Evolutionary conservation across 2,329 filamentous ascomycete species (phyloP), one percentile per base, ranked within the genome.

Genomic region (Aureobasidium namibiae): DNA sequence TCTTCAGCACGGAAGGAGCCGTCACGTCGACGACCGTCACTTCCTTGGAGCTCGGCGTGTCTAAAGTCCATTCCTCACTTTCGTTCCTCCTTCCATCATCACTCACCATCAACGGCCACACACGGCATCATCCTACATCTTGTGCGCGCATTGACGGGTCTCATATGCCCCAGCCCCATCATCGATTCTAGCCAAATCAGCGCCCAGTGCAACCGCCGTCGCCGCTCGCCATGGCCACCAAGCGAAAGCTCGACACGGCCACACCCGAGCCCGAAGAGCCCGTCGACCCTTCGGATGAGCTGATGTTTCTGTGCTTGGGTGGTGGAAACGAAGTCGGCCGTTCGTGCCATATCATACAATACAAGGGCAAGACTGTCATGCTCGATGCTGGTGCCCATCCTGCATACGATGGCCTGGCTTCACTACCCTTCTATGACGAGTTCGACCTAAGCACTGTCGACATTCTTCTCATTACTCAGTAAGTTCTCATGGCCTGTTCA

Each of bases 331-430:
- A 99, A 75, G 94, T 99, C 63, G 94, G 94, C 57, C 83, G 94
- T 65, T 97, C 94, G 65, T 97, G 94, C 74, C 94, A 99, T 72
- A 96, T 99, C 67, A 86, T 99, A 61, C 91, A 97, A 70, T 99
- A 99, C 82, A 99, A 97, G 76, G 94, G 94, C 63, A 99, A 99
- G 75, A 97, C 92, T 6, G 90, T 99, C 66, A 99, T 99, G 94
- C 89, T 99, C 66, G 94, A 99, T 77, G 94, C 94, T 53, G 94
- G 94, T 53, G 92, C 96, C 77, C 94, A 99, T 73, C 92, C 94
- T 53, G 94, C 90, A 9, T 96, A 96, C 73, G 92, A 97, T 69
- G 94, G 94, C 38, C 85, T 97, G 62, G 90, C 92, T 2, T 89
- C 90, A 10, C 84, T 99, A 53, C 94, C 94, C 0, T 99, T 96